These are phyloP conservation scores for Cerrena zonata DNA, from an alignment of 1,284 basidiomycete species.

Conservation along the genomic window DNA sequence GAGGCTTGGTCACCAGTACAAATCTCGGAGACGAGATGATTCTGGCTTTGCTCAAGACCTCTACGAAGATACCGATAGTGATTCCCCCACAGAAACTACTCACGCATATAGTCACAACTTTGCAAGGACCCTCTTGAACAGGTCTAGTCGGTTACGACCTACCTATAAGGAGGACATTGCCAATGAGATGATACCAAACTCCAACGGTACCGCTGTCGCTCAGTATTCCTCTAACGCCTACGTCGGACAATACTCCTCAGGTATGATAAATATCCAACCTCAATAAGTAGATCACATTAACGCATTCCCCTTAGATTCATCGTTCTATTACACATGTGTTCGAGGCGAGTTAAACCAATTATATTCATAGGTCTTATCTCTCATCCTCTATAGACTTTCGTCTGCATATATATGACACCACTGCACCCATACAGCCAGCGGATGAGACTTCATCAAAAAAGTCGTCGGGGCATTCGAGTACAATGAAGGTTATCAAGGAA, in stretches of 20 bases:
- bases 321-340: conserved; percentile 77
- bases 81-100: no score
- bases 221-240: conserved; percentile 80
- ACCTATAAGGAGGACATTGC: conserved; percentile 48
- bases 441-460: conserved; percentile 12
- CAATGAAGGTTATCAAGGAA: conserved; percentile 72
- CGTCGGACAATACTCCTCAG: conserved; percentile 85
- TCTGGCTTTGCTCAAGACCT: no score
- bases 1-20: conserved; percentile 46
- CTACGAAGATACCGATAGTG: no score
- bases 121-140: conserved; percentile 41
- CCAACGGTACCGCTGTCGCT: conserved; percentile 82
- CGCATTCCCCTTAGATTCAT: conserved; percentile 53
- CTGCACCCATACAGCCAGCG: conserved; percentile 32
- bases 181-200: conserved; percentile 73
- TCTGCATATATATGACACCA: conserved; percentile 83
- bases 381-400: conserved; percentile 59
- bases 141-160: conserved; percentile 34
- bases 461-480: conserved; percentile 49
- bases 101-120: no score
- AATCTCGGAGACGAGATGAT: conserved; percentile 25
- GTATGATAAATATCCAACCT: conserved; percentile 30
- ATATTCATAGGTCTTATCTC: conserved; percentile 6
- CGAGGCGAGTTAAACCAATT: no score
- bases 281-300: conserved; percentile 13